phyloP scores from a whole-genome alignment of 78 protist species.

The Pelomyxa schiedti region DNA sequence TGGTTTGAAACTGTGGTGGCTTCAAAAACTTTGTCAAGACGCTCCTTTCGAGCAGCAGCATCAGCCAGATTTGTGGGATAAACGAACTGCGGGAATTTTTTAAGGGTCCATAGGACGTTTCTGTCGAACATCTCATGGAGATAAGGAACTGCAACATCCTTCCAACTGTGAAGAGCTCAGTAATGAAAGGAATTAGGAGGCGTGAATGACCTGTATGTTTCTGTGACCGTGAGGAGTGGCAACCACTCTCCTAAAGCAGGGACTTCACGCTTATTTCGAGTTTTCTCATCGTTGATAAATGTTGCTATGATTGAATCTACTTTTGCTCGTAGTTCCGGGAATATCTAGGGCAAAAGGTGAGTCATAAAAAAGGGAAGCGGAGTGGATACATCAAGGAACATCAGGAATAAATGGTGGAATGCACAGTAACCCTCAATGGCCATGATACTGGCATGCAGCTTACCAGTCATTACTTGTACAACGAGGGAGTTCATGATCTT shows the following conservation, averaged over 20 bases:
- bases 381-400: too few relatives aligned
- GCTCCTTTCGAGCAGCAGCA: background rate
- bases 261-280: background rate
- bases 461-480: background rate
- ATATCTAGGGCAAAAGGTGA: too few relatives aligned
- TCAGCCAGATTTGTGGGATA: background rate
- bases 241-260: background rate
- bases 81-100: background rate
- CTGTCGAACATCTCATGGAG: constrained; percentile 6
- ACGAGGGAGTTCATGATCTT: constrained; percentile 13
- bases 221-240: background rate
- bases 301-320: background rate
- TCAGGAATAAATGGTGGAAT: background rate
- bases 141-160: background rate
- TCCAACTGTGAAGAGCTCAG: constrained; percentile 1
- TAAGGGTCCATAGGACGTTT: constrained; percentile 1
- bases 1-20: constrained; percentile 18
- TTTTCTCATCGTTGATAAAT: background rate
- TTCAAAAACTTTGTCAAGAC: constrained; percentile 11
- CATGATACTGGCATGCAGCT: constrained; percentile 7
- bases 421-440: constrained; percentile 9
- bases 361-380: too few relatives aligned
- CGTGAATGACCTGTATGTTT: too few relatives aligned
- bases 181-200: too few relatives aligned
- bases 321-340: background rate